Conservation (phyloP, 164 flowering plant species). For the Litsea cubeba region DNA sequence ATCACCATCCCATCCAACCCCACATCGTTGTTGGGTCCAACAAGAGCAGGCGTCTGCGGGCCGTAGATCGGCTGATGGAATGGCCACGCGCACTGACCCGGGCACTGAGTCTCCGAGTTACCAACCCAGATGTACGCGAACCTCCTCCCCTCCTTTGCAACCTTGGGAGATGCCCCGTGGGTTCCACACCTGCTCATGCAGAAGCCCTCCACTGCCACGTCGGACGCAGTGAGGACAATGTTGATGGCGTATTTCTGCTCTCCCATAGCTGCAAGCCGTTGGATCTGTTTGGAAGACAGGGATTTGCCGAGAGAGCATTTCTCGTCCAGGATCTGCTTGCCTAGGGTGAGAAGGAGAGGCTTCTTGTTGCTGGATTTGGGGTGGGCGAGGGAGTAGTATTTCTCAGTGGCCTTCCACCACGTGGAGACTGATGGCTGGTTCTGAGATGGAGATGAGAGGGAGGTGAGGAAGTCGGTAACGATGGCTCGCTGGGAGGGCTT, state of each 20-base stretch:
- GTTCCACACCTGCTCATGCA: constrained; percentile 55
- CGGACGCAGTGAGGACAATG: constrained; percentile 53
- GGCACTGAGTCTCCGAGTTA: constrained; percentile 56
- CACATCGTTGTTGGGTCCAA: constrained; percentile 55
- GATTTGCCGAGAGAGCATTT: constrained; percentile 54
- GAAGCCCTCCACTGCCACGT: constrained; percentile 54
- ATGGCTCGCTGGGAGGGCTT: constrained; percentile 60
- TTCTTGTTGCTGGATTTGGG: constrained; percentile 8
- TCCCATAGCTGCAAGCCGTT: constrained; percentile 34
- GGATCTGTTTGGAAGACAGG: constrained; percentile 29
- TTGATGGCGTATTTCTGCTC: constrained; percentile 32
- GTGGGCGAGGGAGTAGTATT: constrained; percentile 31
- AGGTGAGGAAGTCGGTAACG: constrained; percentile 52
- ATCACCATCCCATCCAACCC: constrained; percentile 60
- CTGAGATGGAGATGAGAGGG: constrained; percentile 22
- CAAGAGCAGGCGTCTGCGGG: constrained; percentile 50
- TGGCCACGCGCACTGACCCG: constrained; percentile 66
- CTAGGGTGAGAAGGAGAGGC: constrained; percentile 28
- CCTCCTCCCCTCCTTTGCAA: constrained; percentile 22
- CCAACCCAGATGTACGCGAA: constrained; percentile 70
- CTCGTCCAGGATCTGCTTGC: constrained; percentile 41
- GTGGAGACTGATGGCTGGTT: constrained; percentile 45
- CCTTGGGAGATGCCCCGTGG: constrained; percentile 30
- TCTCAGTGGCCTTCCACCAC: constrained; percentile 60
- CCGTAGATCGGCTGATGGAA: constrained; percentile 68